A percentile compares a stretch with the other conserved stretches of the same genome.
Evolutionary conservation across 108 stramenopile species (phyloP).

Genomic region (Conticribra guillardii): DNA sequence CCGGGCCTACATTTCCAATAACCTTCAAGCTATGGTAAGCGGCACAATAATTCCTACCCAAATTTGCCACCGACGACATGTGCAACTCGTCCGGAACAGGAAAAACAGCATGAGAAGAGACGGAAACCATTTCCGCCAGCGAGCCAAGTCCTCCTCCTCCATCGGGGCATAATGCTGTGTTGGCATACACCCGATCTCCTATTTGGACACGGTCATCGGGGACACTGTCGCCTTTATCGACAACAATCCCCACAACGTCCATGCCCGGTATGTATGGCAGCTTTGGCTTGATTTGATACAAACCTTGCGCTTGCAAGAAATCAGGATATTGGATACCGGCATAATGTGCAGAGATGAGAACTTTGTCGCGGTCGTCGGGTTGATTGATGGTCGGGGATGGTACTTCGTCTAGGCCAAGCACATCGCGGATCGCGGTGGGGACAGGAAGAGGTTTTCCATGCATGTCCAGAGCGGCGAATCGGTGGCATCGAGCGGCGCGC

Average conservation of each 20-base stretch:
- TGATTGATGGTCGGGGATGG: conserved; percentile 13
- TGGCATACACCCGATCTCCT: conserved; percentile 71
- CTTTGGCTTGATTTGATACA: conserved; percentile 66
- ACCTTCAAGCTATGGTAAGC: conserved; percentile 71
- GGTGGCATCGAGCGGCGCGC: conserved; percentile 64
- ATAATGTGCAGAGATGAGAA: conserved; percentile 61
- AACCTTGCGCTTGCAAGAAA: conserved; percentile 65
- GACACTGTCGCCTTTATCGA: conserved; percentile 52
- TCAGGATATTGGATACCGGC: conserved; percentile 82
- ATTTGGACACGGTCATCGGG: conserved; percentile 32
- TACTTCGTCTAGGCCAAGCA: conserved; percentile 35
- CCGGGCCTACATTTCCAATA: conserved; percentile 54
- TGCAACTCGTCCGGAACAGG: conserved; percentile 53
- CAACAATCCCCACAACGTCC: conserved; percentile 67
- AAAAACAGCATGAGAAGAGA: conserved; percentile 48
- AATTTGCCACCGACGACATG: conserved; percentile 57
- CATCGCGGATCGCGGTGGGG: conserved; percentile 38
- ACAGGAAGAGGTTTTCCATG: conserved; percentile 15
- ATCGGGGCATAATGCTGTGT: conserved; percentile 47
- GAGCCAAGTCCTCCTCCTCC: conserved; percentile 63
- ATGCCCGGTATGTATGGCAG: conserved; percentile 75
- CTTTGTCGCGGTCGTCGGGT: conserved; percentile 25
- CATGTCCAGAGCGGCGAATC: conserved; percentile 56
- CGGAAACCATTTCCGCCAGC: conserved; percentile 55
- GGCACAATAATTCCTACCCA: conserved; percentile 74